A percentile compares a stretch with the other conserved stretches of the same genome.
phyloP scores from a whole-genome alignment of 75 land plant species.

The Cryptomeria japonica region DNA sequence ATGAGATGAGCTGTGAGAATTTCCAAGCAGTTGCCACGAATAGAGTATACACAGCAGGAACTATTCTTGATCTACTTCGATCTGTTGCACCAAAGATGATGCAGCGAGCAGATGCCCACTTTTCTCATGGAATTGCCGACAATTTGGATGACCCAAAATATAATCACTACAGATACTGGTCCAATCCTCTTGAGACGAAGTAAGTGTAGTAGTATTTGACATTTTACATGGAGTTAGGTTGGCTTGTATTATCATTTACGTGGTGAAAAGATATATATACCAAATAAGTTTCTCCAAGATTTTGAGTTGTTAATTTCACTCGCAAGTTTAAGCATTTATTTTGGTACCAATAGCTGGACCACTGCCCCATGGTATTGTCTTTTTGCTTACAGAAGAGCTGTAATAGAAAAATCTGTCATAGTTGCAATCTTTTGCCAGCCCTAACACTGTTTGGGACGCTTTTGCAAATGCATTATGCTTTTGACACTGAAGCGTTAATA shows the following conservation, averaged over 20 bases:
- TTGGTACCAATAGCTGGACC: neutral
- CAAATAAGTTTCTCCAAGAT: neutral
- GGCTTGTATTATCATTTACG: neutral
- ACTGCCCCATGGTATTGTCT: neutral
- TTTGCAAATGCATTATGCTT: neutral
- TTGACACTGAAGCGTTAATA: neutral
- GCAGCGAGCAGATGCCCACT: constrained; percentile 70
- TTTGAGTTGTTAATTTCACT: neutral
- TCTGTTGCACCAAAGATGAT: constrained; percentile 85
- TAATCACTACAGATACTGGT: constrained; percentile 77
- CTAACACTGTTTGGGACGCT: neutral
- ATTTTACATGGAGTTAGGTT: neutral
- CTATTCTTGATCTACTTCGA: constrained; percentile 55
- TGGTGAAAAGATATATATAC: neutral
- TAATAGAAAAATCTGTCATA: neutral
- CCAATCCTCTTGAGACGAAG: constrained; percentile 82
- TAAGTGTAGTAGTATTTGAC: constrained; percentile 23
- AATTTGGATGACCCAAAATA: constrained; percentile 69
- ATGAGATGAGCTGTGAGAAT: constrained; percentile 66
- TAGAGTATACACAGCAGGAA: constrained; percentile 63
- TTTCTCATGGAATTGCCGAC: constrained; percentile 79
- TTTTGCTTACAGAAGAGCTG: neutral
- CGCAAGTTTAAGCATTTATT: neutral
- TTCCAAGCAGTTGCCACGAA: constrained; percentile 68
- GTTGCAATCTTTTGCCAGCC: neutral